Evolutionary conservation across 331 rosid genomes (phyloP).

Genomic region (Dryas integrifolia): DNA sequence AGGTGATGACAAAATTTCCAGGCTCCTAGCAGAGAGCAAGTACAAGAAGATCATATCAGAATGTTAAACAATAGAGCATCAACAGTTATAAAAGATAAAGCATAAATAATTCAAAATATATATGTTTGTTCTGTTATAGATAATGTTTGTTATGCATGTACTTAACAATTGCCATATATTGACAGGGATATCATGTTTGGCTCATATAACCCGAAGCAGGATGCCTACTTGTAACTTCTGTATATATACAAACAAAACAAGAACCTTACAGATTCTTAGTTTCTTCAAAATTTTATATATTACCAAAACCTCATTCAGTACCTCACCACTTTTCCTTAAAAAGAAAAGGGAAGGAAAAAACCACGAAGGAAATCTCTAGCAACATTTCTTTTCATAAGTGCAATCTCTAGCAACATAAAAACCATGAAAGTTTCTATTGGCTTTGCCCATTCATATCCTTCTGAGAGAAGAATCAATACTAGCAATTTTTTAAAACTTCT

Average conservation of each 20-base stretch:
- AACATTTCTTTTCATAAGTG: neutral
- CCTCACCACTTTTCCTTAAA: neutral
- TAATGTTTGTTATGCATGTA: neutral
- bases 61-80: neutral
- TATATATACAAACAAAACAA: neutral
- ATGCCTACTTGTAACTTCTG: neutral
- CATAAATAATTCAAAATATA: neutral
- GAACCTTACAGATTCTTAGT: slow-evolving; percentile 3
- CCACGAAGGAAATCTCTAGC: neutral
- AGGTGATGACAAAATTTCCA: slow-evolving; percentile 96
- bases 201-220: neutral
- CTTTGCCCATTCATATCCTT: neutral
- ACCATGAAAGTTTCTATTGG: neutral
- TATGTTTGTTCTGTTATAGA: neutral
- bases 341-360: slow-evolving; percentile 3
- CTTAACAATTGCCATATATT: neutral
- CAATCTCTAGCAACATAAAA: neutral
- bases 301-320: neutral
- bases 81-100: neutral
- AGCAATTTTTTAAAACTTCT: neutral
- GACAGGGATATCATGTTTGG: neutral
- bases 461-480: neutral
- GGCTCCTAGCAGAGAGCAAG: slow-evolving; percentile 70
- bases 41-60: slow-evolving; percentile 25
- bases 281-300: neutral